These are phyloP conservation scores for Penicillium malachiteum DNA, from an alignment of 495 filamentous ascomycete species.

Conservation along the genomic window DNA sequence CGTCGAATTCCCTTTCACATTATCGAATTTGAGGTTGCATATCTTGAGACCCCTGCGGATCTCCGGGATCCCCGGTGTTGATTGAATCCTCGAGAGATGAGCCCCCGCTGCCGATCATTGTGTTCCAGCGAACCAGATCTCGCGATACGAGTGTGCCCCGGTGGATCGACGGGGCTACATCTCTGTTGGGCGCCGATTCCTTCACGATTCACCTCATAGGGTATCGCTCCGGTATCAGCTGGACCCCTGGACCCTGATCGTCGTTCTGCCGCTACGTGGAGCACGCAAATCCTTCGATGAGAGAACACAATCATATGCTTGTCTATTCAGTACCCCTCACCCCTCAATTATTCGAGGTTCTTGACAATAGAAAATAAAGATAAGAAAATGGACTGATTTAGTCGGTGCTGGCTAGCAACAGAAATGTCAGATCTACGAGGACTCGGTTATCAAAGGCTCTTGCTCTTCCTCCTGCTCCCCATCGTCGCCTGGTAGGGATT, in stretches of 20 bases:
- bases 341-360: too few species aligned
- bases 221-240: neutral
- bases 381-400: too few species aligned
- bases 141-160: neutral
- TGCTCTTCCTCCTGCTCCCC: conserved; percentile 16
- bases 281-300: neutral
- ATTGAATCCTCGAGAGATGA: conserved; percentile 21
- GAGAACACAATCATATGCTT: too few species aligned
- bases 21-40: conserved; percentile 22
- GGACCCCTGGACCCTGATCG: neutral
- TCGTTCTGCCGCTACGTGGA: neutral
- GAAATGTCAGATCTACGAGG: too few species aligned
- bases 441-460: neutral
- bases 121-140: neutral
- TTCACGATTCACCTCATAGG: conserved; percentile 10
- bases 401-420: too few species aligned
- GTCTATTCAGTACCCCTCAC: too few species aligned
- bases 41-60: conserved; percentile 16
- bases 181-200: neutral
- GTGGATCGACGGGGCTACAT: neutral
- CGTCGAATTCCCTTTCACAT: conserved; percentile 3
- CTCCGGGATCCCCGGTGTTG: conserved; percentile 24
- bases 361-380: too few species aligned
- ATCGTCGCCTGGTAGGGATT: neutral
- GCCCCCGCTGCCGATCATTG: conserved; percentile 14